Base-by-base conservation (phyloP, 352 stramenopile genomes). In the Phytophthora kernoviae region DNA sequence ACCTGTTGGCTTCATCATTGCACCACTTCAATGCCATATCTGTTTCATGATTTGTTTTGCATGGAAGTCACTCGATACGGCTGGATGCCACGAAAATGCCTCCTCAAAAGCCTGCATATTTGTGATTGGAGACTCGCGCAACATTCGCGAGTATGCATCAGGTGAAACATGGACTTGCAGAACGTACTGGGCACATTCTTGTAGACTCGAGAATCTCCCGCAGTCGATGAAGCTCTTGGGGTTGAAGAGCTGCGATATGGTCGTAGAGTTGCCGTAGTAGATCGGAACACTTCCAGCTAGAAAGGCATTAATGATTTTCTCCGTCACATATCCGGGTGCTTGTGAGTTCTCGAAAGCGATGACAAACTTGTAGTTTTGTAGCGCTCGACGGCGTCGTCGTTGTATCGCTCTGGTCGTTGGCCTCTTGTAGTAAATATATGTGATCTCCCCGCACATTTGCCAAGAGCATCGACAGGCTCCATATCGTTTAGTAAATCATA, bases 201-300 rank as follows among this genome's bases (percentile, higher is more conserved):
- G 63, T 14, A 84, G 47, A 30, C 41, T 75, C 0, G 17, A 14
- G 40, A 83, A 84, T 4, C 12, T 10, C 0, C 61, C 69, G 32
- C 74, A 87, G 57, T 83, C 65, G 56, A 87, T 81, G 34, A 79
- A 83, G 15, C 71, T 79, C 24, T 30, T 30, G 24, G 24, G 24
- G 6, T 30, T 30, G 24, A 30, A 30, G 24, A 30, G 24, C 24
- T 30, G 24, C 24, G 24, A 30, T 30, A 30, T 6, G 24, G 24
- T 30, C 24, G 24, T 30, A 6, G 24, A 30, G 24, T 30, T 30
- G 24, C 24, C 24, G 24, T 30, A 30, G 24, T 30, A 30, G 24
- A 30, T 30, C 24, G 24, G 24, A 30, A 30, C 24, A 30, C 24
- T 30, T 30, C 24, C 24, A 30, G 24, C 24, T 30, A 30, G 24